Conservation (phyloP, 352 stramenopile genomes). For the Globisporangium lucens region DNA sequence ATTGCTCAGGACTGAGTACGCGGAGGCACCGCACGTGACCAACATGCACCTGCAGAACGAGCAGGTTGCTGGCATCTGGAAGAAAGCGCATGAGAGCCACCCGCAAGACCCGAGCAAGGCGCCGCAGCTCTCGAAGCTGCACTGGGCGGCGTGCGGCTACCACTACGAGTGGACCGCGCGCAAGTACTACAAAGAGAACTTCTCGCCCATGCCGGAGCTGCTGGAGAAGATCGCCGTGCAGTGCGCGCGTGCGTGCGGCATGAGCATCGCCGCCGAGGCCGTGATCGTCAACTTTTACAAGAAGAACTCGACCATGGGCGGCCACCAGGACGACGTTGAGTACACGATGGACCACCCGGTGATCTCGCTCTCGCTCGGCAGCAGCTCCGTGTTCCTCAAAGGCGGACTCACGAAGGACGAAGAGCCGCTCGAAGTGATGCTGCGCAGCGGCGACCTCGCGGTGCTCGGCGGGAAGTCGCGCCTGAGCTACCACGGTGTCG, state of each 20-base stretch:
- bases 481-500: slow-evolving; percentile 71
- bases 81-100: slow-evolving; percentile 33
- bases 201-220: slow-evolving; percentile 45
- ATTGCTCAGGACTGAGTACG: slow-evolving; percentile 54
- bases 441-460: slow-evolving; percentile 69
- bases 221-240: slow-evolving; percentile 38
- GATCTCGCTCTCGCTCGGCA: slow-evolving; percentile 74
- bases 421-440: slow-evolving; percentile 49
- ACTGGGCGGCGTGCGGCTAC: slow-evolving; percentile 68
- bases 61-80: slow-evolving; percentile 51
- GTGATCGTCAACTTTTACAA: slow-evolving; percentile 88
- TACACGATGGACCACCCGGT: slow-evolving; percentile 81
- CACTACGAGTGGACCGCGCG: slow-evolving; percentile 83
- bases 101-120: slow-evolving; percentile 35
- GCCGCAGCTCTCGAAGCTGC: slow-evolving; percentile 54
- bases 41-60: slow-evolving; percentile 73
- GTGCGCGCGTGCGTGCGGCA: slow-evolving; percentile 51
- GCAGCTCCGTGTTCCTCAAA: slow-evolving; percentile 74
- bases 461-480: slow-evolving; percentile 58
- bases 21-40: slow-evolving; percentile 67
- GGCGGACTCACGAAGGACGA: slow-evolving; percentile 62
- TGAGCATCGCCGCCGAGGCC: slow-evolving; percentile 54
- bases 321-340: slow-evolving; percentile 83
- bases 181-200: slow-evolving; percentile 58
- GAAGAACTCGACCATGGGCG: slow-evolving; percentile 70